A percentile compares a stretch with the other conserved stretches of the same genome.
Evolutionary conservation across 805 yeast species (phyloP).

Genomic region (Torulaspora gathmanii): DNA sequence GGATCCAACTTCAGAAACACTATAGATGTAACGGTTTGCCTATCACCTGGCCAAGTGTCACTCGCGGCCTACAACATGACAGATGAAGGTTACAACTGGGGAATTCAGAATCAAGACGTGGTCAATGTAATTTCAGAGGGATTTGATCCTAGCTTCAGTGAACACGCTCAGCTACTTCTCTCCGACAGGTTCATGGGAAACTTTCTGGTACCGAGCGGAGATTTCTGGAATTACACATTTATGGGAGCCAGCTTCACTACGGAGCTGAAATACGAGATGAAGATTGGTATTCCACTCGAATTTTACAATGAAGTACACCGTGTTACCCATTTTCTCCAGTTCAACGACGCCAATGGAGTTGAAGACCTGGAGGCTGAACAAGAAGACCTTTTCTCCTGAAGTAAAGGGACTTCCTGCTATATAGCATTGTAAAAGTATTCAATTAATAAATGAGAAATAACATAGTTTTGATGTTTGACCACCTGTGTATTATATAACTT

Average conservation of each 20-base stretch:
- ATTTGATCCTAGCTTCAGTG: conserved; percentile 55
- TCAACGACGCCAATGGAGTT: conserved; percentile 58
- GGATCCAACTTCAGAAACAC: conserved; percentile 37
- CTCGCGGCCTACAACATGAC: conserved; percentile 60
- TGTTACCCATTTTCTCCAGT: conserved; percentile 77
- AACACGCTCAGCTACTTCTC: conserved; percentile 61
- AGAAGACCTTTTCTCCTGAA: conserved; percentile 55
- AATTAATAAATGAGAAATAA: not conserved
- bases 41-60: conserved; percentile 81
- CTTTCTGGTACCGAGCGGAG: conserved; percentile 78
- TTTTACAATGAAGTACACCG: conserved; percentile 86
- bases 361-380: conserved; percentile 59
- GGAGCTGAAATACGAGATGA: conserved; percentile 54
- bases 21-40: conserved; percentile 59
- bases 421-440: not conserved
- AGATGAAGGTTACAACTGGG: conserved; percentile 76
- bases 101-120: conserved; percentile 52
- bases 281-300: conserved; percentile 71
- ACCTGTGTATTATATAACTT: not conserved
- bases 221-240: conserved; percentile 87
- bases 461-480: not conserved
- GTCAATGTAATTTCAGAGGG: conserved; percentile 60
- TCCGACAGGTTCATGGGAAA: conserved; percentile 75
- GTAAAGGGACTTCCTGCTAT: not conserved
- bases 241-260: conserved; percentile 79